These are phyloP conservation scores for Phialophora expanda DNA, from an alignment of 2,329 filamentous ascomycete species.

Conservation along the genomic window DNA sequence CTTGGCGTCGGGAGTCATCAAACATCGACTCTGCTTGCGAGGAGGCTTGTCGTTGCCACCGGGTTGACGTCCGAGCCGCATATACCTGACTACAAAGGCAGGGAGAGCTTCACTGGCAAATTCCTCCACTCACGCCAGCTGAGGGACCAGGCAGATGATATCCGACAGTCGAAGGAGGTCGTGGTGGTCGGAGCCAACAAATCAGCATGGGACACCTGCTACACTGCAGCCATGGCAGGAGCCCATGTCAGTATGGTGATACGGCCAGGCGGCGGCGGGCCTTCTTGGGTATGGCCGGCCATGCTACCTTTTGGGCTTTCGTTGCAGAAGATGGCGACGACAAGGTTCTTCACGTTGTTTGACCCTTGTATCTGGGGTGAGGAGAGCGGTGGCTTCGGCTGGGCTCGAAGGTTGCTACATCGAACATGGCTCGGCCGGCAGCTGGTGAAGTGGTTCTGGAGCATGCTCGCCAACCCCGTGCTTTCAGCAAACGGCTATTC, in stretches of 20 bases:
- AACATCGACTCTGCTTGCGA: constrained; percentile 40
- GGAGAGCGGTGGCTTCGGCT: constrained; percentile 48
- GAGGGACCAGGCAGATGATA: constrained; percentile 45
- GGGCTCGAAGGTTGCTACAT: constrained; percentile 56
- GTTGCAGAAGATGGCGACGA: constrained; percentile 70
- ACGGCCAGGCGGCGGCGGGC: constrained; percentile 63
- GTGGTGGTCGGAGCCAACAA: constrained; percentile 67
- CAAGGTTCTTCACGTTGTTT: constrained; percentile 73
- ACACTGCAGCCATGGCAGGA: constrained; percentile 60
- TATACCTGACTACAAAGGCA: constrained; percentile 58
- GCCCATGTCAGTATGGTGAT: constrained; percentile 64
- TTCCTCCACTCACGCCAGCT: constrained; percentile 66
- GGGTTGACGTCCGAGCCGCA: constrained; percentile 65
- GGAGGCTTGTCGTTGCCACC: constrained; percentile 65
- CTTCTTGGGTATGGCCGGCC: constrained; percentile 63
- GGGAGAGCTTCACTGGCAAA: constrained; percentile 57
- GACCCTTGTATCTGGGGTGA: constrained; percentile 75
- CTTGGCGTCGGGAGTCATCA: neutral
- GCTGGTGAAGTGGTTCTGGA: constrained; percentile 60
- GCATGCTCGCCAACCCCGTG: constrained; percentile 56
- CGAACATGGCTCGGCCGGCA: constrained; percentile 57
- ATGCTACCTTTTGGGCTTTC: constrained; percentile 63
- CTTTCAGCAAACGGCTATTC: constrained; percentile 55
- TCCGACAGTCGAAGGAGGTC: constrained; percentile 48
- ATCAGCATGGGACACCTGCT: constrained; percentile 67